phyloP scores from a whole-genome alignment of 768 basidiomycete species.

The Lyophyllum decastes region DNA sequence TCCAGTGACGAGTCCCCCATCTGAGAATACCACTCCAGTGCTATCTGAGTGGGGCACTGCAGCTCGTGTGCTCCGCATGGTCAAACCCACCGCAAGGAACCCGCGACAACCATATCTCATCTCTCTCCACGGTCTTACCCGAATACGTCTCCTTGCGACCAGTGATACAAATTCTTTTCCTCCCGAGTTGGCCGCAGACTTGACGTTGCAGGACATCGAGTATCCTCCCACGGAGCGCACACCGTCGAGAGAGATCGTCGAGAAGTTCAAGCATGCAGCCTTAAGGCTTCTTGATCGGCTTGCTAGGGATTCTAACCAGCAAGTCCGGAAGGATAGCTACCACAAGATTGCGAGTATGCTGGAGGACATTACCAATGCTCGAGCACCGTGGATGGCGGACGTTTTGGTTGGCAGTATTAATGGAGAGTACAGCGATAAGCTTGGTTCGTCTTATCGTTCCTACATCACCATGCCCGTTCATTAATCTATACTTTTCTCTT shows the following conservation, averaged over 20 bases:
- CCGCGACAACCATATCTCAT: slow-evolving; percentile 65
- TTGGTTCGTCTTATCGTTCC: slow-evolving; percentile 47
- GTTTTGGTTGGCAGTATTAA: slow-evolving; percentile 67
- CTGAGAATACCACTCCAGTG: slow-evolving; percentile 18
- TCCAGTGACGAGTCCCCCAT: slow-evolving; percentile 42
- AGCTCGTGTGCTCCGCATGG: slow-evolving; percentile 70
- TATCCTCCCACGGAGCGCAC: slow-evolving; percentile 47
- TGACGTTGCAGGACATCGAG: slow-evolving; percentile 45
- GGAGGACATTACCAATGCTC: slow-evolving; percentile 65
- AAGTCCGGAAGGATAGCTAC: slow-evolving; percentile 64
- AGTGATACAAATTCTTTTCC: slow-evolving; percentile 26
- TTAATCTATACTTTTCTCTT: not conserved
- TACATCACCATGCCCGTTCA: not conserved
- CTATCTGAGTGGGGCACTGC: slow-evolving; percentile 65
- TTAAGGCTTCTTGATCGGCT: slow-evolving; percentile 68
- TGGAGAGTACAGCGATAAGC: slow-evolving; percentile 69
- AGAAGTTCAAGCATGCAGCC: slow-evolving; percentile 71
- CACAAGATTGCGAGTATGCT: slow-evolving; percentile 70
- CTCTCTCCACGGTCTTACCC: slow-evolving; percentile 70
- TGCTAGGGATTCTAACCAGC: slow-evolving; percentile 46
- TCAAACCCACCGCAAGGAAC: slow-evolving; percentile 58
- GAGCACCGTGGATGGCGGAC: slow-evolving; percentile 77
- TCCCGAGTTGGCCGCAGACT: slow-evolving; percentile 25
- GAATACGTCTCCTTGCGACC: slow-evolving; percentile 56
- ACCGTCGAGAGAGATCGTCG: slow-evolving; percentile 56